Evolutionary conservation across 192 early-diverging fungal species (phyloP).

Genomic region (Podila minutissima): DNA sequence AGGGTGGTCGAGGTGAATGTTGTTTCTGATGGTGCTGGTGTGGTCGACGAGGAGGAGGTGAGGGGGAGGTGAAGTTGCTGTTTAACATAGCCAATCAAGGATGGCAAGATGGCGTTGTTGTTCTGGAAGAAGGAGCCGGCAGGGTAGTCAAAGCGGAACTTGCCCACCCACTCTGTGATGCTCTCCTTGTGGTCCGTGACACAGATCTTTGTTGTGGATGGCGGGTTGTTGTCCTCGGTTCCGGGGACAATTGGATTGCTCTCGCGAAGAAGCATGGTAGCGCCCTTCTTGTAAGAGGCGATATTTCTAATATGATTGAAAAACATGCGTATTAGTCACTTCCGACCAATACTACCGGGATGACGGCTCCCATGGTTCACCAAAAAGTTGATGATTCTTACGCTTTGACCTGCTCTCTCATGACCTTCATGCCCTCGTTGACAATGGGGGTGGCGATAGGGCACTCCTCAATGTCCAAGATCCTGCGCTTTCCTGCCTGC

Average conservation of each 20-base stretch:
- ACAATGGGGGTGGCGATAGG: conserved; percentile 70
- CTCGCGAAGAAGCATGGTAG: conserved; percentile 67
- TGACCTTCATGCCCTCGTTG: conserved; percentile 57
- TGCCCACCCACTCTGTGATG: conserved; percentile 65
- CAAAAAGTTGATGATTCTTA: conserved; percentile 2
- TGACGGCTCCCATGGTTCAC: too few relatives aligned
- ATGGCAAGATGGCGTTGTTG: conserved; percentile 72
- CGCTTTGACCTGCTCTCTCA: conserved; percentile 56
- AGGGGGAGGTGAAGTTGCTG: conserved; percentile 61
- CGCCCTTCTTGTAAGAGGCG: conserved; percentile 62
- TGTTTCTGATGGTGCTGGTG: background rate
- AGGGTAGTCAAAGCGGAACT: conserved; percentile 68
- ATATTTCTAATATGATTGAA: conserved; percentile 48
- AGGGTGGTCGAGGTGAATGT: conserved; percentile 5
- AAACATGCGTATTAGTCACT: background rate
- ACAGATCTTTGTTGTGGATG: conserved; percentile 57
- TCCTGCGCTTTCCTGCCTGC: conserved; percentile 62
- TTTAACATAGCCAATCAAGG: conserved; percentile 68
- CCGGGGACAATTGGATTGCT: conserved; percentile 55
- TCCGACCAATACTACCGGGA: too few relatives aligned
- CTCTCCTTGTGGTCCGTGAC: conserved; percentile 63
- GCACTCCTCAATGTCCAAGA: conserved; percentile 76
- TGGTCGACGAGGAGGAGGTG: background rate
- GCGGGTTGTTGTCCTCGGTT: conserved; percentile 24
- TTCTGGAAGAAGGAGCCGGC: conserved; percentile 77